Conservation (phyloP, 768 basidiomycete species). For the Agaricus sinodeliciosus region DNA sequence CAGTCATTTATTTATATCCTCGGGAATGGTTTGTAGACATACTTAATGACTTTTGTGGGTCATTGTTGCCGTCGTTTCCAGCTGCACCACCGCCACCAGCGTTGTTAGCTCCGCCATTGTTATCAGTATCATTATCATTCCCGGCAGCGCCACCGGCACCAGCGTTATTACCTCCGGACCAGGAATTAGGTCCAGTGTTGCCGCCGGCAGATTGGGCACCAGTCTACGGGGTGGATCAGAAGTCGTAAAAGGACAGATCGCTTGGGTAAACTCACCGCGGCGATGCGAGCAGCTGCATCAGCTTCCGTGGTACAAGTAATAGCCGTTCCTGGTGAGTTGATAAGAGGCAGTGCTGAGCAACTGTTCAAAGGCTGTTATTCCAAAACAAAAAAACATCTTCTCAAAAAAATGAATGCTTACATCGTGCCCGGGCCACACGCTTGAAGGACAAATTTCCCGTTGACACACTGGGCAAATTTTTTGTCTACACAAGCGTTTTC, state of each 20-base stretch:
- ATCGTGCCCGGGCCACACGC: slow-evolving; percentile 29
- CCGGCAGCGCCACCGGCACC: slow-evolving; percentile 7
- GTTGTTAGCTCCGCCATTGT: slow-evolving; percentile 5
- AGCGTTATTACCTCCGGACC: background rate
- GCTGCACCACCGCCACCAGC: slow-evolving; percentile 4
- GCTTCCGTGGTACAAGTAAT: slow-evolving; percentile 45
- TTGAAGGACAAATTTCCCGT: slow-evolving; percentile 33
- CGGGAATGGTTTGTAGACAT: slow-evolving; percentile 6
- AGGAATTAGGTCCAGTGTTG: background rate
- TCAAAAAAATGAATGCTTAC: slow-evolving; percentile 17
- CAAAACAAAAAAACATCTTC: background rate
- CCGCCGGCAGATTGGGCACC: slow-evolving; percentile 9
- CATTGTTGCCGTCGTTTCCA: slow-evolving; percentile 16
- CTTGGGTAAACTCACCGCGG: slow-evolving; percentile 26
- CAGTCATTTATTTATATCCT: background rate
- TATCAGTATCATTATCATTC: slow-evolving; percentile 10
- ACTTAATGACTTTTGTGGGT: slow-evolving; percentile 32
- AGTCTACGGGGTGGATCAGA: slow-evolving; percentile 8
- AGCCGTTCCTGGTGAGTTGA: slow-evolving; percentile 40
- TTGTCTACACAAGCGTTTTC: slow-evolving; percentile 42
- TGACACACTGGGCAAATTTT: slow-evolving; percentile 51
- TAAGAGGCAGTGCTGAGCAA: slow-evolving; percentile 47
- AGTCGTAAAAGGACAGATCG: background rate
- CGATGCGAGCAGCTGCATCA: slow-evolving; percentile 42
- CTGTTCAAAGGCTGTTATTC: slow-evolving; percentile 15